These are phyloP conservation scores for Saturnispora sanitii DNA, from an alignment of 805 yeast species.

Conservation along the genomic window DNA sequence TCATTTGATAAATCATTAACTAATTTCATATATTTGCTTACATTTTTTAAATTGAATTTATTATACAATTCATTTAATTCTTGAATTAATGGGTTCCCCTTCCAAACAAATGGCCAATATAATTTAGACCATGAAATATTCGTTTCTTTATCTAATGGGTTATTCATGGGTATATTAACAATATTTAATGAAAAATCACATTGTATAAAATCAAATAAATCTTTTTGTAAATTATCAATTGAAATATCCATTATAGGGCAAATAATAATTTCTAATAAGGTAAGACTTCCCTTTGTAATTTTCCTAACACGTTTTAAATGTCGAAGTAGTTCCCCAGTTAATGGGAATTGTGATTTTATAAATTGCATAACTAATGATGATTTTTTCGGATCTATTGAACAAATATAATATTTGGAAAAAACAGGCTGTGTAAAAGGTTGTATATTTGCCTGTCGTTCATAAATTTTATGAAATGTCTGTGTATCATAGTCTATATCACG, in stretches of 20 bases:
- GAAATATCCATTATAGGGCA: slow-evolving; percentile 34
- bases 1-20: slow-evolving; percentile 18
- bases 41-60: slow-evolving; percentile 35
- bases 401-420: slow-evolving; percentile 34
- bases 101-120: slow-evolving; percentile 90
- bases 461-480: slow-evolving; percentile 29
- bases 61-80: slow-evolving; percentile 39
- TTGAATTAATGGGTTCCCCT: slow-evolving; percentile 80
- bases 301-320: slow-evolving; percentile 49
- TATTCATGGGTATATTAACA: slow-evolving; percentile 42
- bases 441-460: slow-evolving; percentile 32
- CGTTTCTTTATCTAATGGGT: slow-evolving; percentile 66
- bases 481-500: slow-evolving; percentile 32
- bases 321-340: slow-evolving; percentile 23
- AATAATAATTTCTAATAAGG: slow-evolving; percentile 29
- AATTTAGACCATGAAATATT: slow-evolving; percentile 52
- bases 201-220: background rate
- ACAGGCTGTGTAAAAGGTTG: slow-evolving; percentile 21
- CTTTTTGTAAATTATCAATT: slow-evolving; percentile 16
- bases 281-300: slow-evolving; percentile 6
- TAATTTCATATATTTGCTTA: slow-evolving; percentile 25
- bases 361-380: slow-evolving; percentile 23
- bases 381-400: slow-evolving; percentile 29
- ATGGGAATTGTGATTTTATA: slow-evolving; percentile 18
- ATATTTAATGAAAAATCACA: slow-evolving; percentile 10